phyloP scores from a whole-genome alignment of 1,284 basidiomycete species.

The Fomitopsis pinicola region DNA sequence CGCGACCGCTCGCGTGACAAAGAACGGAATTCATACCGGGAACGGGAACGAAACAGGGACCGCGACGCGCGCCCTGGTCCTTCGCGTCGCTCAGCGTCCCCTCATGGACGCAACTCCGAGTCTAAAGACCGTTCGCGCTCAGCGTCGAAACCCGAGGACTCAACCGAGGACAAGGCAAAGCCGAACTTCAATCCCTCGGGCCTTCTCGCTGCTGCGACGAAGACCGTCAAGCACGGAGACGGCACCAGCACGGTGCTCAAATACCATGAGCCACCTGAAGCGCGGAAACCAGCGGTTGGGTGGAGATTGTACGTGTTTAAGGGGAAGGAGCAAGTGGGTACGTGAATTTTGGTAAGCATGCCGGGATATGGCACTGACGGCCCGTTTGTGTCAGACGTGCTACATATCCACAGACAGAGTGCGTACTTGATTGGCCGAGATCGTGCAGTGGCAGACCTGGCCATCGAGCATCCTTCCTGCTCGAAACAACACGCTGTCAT shows the following conservation, averaged over 20 bases:
- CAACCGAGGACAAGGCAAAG: conserved; percentile 56
- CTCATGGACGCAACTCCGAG: conserved; percentile 32
- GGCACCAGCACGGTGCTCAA: conserved; percentile 88
- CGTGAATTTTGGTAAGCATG: conserved; percentile 22
- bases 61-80: conserved; percentile 25
- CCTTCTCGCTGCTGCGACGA: conserved; percentile 91
- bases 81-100: conserved; percentile 58
- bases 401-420: conserved; percentile 91
- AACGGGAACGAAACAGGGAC: conserved; percentile 13
- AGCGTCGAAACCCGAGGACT: conserved; percentile 26
- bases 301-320: conserved; percentile 99
- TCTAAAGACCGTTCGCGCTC: conserved; percentile 31
- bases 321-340: conserved; percentile 87
- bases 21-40: conserved; percentile 10
- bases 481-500: conserved; percentile 99
- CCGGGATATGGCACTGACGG: conserved; percentile 4
- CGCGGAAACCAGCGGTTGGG: conserved; percentile 81
- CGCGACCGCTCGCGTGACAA: conserved; percentile 23
- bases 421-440: conserved; percentile 94
- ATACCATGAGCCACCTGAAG: conserved; percentile 99
- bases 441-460: conserved; percentile 82
- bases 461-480: conserved; percentile 92
- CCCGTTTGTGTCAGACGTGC: conserved; percentile 53
- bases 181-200: conserved; percentile 90
- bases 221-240: conserved; percentile 71